These are phyloP conservation scores for Calocybe gambosa DNA, from an alignment of 1,284 basidiomycete species.

Conservation along the genomic window DNA sequence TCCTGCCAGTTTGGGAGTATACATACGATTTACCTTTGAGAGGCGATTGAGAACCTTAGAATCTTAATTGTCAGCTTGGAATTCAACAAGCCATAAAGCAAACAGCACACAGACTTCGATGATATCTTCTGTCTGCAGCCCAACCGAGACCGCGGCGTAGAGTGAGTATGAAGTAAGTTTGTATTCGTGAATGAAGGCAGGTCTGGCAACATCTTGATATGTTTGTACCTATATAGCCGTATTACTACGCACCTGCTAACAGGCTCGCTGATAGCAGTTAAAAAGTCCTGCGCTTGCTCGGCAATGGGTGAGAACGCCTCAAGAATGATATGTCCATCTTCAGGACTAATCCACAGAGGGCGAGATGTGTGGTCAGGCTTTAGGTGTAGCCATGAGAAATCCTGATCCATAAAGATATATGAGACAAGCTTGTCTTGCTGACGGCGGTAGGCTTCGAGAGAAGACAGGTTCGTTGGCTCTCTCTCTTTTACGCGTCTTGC, in stretches of 20 bases:
- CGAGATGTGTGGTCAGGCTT: slow-evolving; percentile 87
- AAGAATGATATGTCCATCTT: slow-evolving; percentile 90
- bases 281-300: slow-evolving; percentile 97
- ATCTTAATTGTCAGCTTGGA: slow-evolving; percentile 17
- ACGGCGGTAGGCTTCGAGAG: slow-evolving; percentile 53
- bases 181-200: slow-evolving; percentile 98
- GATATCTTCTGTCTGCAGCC: slow-evolving; percentile 96
- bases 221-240: slow-evolving; percentile 14
- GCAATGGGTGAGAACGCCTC: slow-evolving; percentile 97
- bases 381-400: slow-evolving; percentile 80
- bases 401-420: slow-evolving; percentile 74
- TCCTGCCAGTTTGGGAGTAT: background rate
- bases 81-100: slow-evolving; percentile 17
- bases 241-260: slow-evolving; percentile 80
- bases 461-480: slow-evolving; percentile 36
- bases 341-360: slow-evolving; percentile 93
- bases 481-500: slow-evolving; percentile 41
- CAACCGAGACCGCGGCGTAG: slow-evolving; percentile 98
- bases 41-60: slow-evolving; percentile 75
- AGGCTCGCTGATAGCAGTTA: slow-evolving; percentile 97
- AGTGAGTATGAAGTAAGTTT: slow-evolving; percentile 97
- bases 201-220: slow-evolving; percentile 46
- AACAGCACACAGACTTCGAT: slow-evolving; percentile 74
- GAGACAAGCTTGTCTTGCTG: slow-evolving; percentile 71
- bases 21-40: slow-evolving; percentile 62